A percentile compares a stretch with the other conserved stretches of the same genome.
These are phyloP conservation scores for Triticum turgidum DNA, from an alignment of 176 grass and related monocot genomes.

Conservation along the genomic window DNA sequence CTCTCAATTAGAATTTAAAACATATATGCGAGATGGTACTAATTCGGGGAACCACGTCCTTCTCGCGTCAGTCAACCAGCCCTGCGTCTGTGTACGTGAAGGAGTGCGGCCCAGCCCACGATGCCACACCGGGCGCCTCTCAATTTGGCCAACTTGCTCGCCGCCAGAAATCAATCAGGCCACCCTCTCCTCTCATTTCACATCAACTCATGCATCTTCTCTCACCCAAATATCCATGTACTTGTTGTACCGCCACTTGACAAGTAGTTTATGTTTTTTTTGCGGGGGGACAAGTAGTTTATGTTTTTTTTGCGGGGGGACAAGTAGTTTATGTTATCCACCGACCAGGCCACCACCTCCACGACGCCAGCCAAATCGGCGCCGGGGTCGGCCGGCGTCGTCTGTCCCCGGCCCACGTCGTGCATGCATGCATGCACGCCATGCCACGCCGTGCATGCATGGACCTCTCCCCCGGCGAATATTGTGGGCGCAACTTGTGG, in stretches of 20 bases:
- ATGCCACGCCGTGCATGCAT: background rate
- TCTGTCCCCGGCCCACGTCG: background rate
- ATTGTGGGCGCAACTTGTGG: background rate
- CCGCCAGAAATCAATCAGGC: background rate
- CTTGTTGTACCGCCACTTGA: background rate
- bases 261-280: background rate
- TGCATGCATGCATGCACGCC: background rate
- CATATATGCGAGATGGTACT: too few species aligned
- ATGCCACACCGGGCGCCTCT: background rate
- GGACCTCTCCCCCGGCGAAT: background rate
- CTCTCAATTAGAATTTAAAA: too few species aligned
- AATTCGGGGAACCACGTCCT: too few species aligned
- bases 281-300: too few species aligned
- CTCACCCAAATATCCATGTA: background rate
- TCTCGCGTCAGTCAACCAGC: too few species aligned
- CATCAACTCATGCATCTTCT: too few species aligned
- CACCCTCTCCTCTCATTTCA: background rate
- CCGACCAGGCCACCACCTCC: background rate
- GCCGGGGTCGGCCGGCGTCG: background rate
- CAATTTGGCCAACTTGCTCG: slow-evolving; percentile 33
- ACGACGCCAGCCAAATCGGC: slow-evolving; percentile 18
- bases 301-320: too few species aligned
- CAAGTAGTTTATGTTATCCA: slow-evolving; percentile 32
- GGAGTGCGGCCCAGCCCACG: too few species aligned
- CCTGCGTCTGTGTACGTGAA: too few species aligned